Conservation (phyloP, 495 filamentous ascomycete genomes). For the Neurospora tetrasperma region DNA sequence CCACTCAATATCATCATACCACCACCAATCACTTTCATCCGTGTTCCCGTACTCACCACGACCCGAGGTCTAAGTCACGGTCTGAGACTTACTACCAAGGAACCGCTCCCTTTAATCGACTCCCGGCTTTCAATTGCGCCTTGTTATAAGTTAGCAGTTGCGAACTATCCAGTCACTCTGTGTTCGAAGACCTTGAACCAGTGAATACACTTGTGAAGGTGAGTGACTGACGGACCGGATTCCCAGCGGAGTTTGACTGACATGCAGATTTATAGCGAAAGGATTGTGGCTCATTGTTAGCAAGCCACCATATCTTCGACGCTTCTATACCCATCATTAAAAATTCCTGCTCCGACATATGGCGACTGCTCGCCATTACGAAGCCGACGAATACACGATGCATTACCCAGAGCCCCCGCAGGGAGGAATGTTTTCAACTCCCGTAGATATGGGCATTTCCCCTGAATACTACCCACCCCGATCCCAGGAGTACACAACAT, state of each 20-base stretch:
- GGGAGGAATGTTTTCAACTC: slow-evolving; percentile 22
- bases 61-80: background rate
- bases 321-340: background rate
- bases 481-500: slow-evolving; percentile 28
- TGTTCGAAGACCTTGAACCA: background rate
- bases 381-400: slow-evolving; percentile 30
- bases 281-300: background rate
- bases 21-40: background rate
- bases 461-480: slow-evolving; percentile 31
- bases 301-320: slow-evolving; percentile 1
- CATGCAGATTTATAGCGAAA: background rate
- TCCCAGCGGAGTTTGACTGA: background rate
- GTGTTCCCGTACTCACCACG: background rate
- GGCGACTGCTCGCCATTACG: slow-evolving; percentile 14
- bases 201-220: background rate
- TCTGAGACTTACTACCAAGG: slow-evolving; percentile 2
- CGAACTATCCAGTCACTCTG: background rate
- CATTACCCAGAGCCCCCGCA: slow-evolving; percentile 35
- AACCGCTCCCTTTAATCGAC: background rate
- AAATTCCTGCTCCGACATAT: slow-evolving; percentile 3
- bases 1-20: background rate
- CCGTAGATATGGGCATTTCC: slow-evolving; percentile 33
- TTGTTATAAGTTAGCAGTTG: background rate
- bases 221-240: background rate
- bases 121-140: background rate